Evolutionary conservation across 495 filamentous ascomycete species (phyloP).

Genomic region (Aspergillus incahuasiensis): DNA sequence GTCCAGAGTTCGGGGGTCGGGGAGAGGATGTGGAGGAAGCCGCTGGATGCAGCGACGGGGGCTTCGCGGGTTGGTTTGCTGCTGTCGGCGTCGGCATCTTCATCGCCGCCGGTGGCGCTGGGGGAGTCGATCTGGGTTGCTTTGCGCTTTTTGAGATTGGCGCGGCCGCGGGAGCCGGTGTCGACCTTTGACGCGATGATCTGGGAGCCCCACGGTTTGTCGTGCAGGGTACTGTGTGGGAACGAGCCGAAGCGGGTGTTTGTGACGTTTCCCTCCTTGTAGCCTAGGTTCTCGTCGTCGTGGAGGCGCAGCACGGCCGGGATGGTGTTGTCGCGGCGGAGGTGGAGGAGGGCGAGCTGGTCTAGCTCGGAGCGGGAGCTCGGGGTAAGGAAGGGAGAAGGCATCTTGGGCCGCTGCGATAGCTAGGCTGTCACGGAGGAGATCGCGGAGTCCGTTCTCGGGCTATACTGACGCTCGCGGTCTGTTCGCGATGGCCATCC

Average conservation of each 20-base stretch:
- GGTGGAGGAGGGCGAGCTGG: slow-evolving; percentile 70
- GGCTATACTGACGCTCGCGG: slow-evolving; percentile 4
- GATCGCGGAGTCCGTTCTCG: slow-evolving; percentile 1
- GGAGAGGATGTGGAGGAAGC: slow-evolving; percentile 84
- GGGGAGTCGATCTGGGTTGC: slow-evolving; percentile 40
- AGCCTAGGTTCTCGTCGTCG: slow-evolving; percentile 60
- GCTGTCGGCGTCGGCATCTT: slow-evolving; percentile 18
- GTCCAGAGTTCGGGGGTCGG: slow-evolving; percentile 96
- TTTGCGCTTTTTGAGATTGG: slow-evolving; percentile 55
- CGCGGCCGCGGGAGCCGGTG: slow-evolving; percentile 68
- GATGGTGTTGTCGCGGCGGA: slow-evolving; percentile 74
- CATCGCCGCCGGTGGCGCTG: slow-evolving; percentile 20
- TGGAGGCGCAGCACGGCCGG: slow-evolving; percentile 64
- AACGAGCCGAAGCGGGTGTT: slow-evolving; percentile 96
- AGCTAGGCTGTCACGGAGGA: not conserved
- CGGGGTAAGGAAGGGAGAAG: slow-evolving; percentile 70
- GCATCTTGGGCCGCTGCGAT: slow-evolving; percentile 22
- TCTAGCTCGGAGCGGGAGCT: slow-evolving; percentile 50
- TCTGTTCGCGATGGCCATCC: slow-evolving; percentile 2
- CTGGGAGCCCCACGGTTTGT: slow-evolving; percentile 84
- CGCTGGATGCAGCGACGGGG: slow-evolving; percentile 61
- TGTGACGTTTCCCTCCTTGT: slow-evolving; percentile 74
- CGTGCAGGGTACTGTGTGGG: slow-evolving; percentile 80
- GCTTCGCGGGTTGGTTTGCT: slow-evolving; percentile 20
- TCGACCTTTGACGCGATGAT: slow-evolving; percentile 85